Conservation (phyloP, 179 eudicot genomes). For the Spinacia oleracea region DNA sequence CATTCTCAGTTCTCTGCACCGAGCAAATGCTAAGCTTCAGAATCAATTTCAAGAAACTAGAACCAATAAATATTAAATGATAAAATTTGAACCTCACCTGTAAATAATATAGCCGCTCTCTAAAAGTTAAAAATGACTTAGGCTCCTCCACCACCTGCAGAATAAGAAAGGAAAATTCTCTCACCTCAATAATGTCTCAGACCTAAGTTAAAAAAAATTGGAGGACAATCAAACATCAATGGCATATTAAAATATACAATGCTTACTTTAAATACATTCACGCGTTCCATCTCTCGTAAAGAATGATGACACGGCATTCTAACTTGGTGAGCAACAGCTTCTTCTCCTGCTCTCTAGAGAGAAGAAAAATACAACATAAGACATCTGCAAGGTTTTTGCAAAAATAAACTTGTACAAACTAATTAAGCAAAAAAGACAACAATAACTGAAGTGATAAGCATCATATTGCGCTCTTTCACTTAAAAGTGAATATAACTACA, state of each 20-base stretch:
- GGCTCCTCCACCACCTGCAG: constrained; percentile 70
- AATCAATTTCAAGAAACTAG: constrained; percentile 6
- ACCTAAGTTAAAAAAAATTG: constrained; percentile 2
- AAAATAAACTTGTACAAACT: background rate
- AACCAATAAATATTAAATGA: constrained; percentile 3
- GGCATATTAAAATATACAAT: constrained; percentile 2
- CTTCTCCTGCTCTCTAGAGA: constrained; percentile 56
- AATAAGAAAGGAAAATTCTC: constrained; percentile 23
- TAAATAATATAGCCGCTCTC: constrained; percentile 75
- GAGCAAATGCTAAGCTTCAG: constrained; percentile 16
- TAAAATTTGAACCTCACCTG: constrained; percentile 50
- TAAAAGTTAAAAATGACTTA: constrained; percentile 70
- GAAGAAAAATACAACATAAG: constrained; percentile 27
- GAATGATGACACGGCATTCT: constrained; percentile 74
- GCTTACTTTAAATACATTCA: constrained; percentile 67
- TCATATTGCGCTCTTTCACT: background rate
- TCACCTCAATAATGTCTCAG: background rate
- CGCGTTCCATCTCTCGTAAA: constrained; percentile 52
- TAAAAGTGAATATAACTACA: background rate
- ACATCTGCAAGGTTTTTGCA: background rate
- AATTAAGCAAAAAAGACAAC: background rate
- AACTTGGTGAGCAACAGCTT: constrained; percentile 66
- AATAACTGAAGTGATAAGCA: background rate
- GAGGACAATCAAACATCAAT: constrained; percentile 1
- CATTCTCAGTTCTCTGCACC: constrained; percentile 84